phyloP scores from a whole-genome alignment of 2,329 filamentous ascomycete genomes.

The Uncinocarpus reesii region DNA sequence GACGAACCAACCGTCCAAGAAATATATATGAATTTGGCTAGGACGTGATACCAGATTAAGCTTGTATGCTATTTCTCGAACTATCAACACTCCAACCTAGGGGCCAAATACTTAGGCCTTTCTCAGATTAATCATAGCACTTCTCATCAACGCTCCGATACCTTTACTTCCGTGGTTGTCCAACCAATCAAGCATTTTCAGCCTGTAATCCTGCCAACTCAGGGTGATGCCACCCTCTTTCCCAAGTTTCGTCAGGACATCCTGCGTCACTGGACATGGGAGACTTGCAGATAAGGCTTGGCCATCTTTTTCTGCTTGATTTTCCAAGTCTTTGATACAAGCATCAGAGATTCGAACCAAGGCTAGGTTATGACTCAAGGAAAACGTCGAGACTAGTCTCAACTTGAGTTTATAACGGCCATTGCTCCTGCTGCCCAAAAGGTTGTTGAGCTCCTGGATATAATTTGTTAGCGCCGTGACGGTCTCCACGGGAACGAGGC shows the following conservation, averaged over 20 bases:
- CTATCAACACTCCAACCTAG: background rate
- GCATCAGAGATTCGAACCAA: conserved; percentile 39
- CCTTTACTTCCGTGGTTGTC: conserved; percentile 55
- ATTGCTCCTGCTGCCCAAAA: conserved; percentile 17
- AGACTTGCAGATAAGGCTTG: conserved; percentile 25
- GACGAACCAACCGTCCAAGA: conserved; percentile 66
- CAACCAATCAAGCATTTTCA: conserved; percentile 60
- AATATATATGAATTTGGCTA: conserved; percentile 60
- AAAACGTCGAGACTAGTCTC: conserved; percentile 36
- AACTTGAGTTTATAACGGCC: conserved; percentile 22
- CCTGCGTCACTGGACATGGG: conserved; percentile 54
- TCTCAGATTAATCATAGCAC: conserved; percentile 67
- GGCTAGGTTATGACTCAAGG: conserved; percentile 39
- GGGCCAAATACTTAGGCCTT: conserved; percentile 28
- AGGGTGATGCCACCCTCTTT: conserved; percentile 56
- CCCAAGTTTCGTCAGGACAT: conserved; percentile 52
- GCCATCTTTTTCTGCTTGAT: conserved; percentile 29
- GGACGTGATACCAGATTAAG: conserved; percentile 12
- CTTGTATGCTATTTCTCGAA: background rate
- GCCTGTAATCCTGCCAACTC: conserved; percentile 63
- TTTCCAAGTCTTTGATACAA: conserved; percentile 41
- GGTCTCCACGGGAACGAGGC: conserved; percentile 41
- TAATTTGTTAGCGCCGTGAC: conserved; percentile 37
- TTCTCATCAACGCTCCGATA: conserved; percentile 62
- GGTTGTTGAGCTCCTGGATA: conserved; percentile 31